These are phyloP conservation scores for Leptographium radiaticola DNA, from an alignment of 2,329 filamentous ascomycete genomes.

Conservation along the genomic window DNA sequence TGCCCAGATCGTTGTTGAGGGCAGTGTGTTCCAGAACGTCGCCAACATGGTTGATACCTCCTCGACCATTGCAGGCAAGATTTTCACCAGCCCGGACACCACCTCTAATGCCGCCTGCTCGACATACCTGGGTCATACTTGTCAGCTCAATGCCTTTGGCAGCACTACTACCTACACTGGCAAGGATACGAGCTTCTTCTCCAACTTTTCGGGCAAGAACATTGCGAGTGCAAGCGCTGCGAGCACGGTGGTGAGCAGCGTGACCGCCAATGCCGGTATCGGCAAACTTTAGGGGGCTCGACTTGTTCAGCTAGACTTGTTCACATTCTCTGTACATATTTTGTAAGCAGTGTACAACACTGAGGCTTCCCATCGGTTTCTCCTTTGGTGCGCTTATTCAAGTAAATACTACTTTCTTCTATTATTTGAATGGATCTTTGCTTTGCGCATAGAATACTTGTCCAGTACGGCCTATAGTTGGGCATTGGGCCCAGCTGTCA, in stretches of 20 bases:
- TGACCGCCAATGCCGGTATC: neutral
- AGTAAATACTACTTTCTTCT: too few species aligned
- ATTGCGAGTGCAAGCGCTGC: neutral
- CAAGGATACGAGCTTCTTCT: neutral
- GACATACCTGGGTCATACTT: neutral
- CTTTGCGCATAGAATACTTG: too few species aligned
- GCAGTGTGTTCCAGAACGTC: slow-evolving; percentile 1
- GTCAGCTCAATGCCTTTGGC: neutral
- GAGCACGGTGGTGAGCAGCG: neutral
- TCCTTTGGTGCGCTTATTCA: neutral
- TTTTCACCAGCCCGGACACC: neutral
- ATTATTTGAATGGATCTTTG: too few species aligned
- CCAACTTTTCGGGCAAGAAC: neutral
- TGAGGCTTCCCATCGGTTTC: neutral
- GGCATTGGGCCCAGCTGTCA: too few species aligned
- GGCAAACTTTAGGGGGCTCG: neutral
- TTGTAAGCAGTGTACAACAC: neutral
- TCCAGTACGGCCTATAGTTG: too few species aligned
- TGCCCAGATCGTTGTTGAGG: neutral
- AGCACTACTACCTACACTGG: neutral
- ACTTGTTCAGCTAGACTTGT: neutral
- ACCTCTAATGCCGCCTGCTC: neutral
- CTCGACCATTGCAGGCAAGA: neutral
- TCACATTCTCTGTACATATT: neutral
- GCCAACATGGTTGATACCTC: slow-evolving; percentile 1